Conservation (phyloP, 805 yeast species). For the Komagataella mondaviorum region DNA sequence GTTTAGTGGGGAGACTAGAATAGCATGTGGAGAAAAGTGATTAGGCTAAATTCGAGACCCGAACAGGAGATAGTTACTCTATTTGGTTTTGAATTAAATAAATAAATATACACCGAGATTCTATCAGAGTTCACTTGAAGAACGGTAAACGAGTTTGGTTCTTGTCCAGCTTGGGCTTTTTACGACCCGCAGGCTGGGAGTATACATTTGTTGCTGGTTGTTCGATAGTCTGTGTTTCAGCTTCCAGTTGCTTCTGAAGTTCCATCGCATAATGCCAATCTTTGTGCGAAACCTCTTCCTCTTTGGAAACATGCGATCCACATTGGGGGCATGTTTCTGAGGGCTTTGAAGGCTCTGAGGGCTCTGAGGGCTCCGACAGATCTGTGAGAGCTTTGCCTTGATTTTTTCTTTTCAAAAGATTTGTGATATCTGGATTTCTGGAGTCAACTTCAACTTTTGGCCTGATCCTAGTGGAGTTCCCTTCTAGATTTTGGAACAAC, state of each 20-base stretch:
- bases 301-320: constrained; percentile 1
- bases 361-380: not conserved
- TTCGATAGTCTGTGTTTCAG: not conserved
- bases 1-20: not conserved
- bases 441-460: constrained; percentile 1
- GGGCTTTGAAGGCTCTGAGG: not conserved
- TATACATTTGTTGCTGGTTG: not conserved
- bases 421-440: not conserved
- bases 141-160: not conserved
- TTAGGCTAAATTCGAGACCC: not conserved
- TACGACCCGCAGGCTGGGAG: not conserved
- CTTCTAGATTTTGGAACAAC: constrained; percentile 2
- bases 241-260: not conserved
- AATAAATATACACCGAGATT: not conserved
- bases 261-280: constrained; percentile 15
- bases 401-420: no score
- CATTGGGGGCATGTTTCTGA: not conserved
- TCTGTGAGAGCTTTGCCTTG: not conserved
- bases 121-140: not conserved
- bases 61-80: not conserved
- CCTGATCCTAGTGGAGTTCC: constrained; percentile 1
- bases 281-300: constrained; percentile 9
- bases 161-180: not conserved
- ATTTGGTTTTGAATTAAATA: not conserved
- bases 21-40: not conserved